Evolutionary conservation across 75 land plant species (phyloP), one percentile per base, ranked within the genome.

Genomic region (Cunninghamia lanceolata): DNA sequence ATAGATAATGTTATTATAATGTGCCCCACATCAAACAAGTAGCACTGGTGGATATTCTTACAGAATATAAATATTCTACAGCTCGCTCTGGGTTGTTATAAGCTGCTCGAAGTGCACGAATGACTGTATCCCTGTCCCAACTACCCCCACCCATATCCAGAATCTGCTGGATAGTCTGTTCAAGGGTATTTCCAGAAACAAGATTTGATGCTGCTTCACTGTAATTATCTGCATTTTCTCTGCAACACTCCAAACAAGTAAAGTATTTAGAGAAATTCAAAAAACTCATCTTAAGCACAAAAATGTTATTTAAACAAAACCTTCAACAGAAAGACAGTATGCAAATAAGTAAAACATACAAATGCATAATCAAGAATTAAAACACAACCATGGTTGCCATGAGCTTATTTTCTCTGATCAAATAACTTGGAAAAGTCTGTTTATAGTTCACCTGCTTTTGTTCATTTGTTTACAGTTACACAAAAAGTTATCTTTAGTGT

Each of bases 61-160:
- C 99, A 88, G 98, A 95, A 83, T 97, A 97, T 45, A 98, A 85
- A 84, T 98, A 98, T 70, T 98, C 98, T 82, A 98, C 98, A 87
- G 98, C 99, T 74, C 99, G 91, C 85, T 98, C 99, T 8, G 99
- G 99, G 70, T 98, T 96, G 85, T 98, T 95, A 75, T 80, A 91
- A 68, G 91, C 92, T 79, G 91, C 92, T 70, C 89, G 91, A 40
- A 91, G 75, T 77, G 92, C 92, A 53, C 91, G 89, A 38, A 83
- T 30, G 36, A 89, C 91, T 45, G 91, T 91, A 16, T 91, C 92
- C 17, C 91, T 80, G 75, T 90, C 91, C 92, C 93, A 91, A 21
- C 86, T 91, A 39, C 93, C 93, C 54, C 93, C 92, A 85, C 92
- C 93, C 93, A 92, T 92, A 78, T 92, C 93, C 50, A 92, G 85